Evolutionary conservation across 148 eudicot species (phyloP), one percentile per base, ranked within the genome.

Genomic region (Rhododendron ovatum): DNA sequence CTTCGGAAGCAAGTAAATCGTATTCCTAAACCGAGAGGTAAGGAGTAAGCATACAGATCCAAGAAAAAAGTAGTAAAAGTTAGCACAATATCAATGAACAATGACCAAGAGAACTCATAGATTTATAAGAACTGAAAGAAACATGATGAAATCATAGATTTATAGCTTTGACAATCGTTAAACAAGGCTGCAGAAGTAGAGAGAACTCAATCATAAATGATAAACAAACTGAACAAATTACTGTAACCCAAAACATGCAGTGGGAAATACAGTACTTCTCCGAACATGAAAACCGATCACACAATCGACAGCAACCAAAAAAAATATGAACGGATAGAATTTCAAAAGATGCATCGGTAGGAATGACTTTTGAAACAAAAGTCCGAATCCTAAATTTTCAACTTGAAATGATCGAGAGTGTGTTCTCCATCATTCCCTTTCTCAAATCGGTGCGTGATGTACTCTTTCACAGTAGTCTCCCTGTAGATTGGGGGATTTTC

Each of bases 331-430:
- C 2, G 33, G 33, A 26, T 12, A n/a, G 71, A n/a, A n/a, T 63
- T n/a, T 9, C 71, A 65, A 65, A 59, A n/a, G 73, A 65, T 67
- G 33, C 4, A n/a, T 26, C 11, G 12, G 33, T 67, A 26, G 73
- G 30, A 67, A n/a, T 26, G 6, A 15, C 4, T 65, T n/a, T 65
- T 2, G 33, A 65, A 26, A 65, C 3, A 65, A 65, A 24, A 63
- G 71, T 63, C 28, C 33, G 1, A 20, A 5, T 63, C 28, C 2
- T 7, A n/a, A 24, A 63, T 63, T 63, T 88, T 89, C 53, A 89
- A 57, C 86, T 53, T 86, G 53, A 89, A 88, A 41, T 83, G 45
- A 20, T 39, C 37, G 63, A 85, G 86, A 37, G 85, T 37, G 75
- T 81, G 82, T 13, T 28, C 30, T 2, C 84, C 85, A 50, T 81